phyloP scores from a whole-genome alignment of 129 eudicot species.

The Flaveria robusta region DNA sequence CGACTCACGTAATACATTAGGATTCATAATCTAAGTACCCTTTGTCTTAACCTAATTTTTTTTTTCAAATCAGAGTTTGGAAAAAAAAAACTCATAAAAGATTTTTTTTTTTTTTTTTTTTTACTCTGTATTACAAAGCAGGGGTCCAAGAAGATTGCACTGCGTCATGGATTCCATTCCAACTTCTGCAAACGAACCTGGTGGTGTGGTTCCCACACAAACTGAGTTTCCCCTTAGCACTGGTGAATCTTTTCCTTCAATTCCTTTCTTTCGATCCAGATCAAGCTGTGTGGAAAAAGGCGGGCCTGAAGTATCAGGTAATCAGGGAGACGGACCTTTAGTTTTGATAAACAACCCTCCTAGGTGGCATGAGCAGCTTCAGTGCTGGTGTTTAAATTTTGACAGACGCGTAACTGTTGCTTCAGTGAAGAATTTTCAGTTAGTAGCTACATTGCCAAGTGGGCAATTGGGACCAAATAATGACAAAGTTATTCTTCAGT shows the following conservation, averaged over 20 bases:
- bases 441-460: conserved; percentile 69
- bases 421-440: conserved; percentile 90
- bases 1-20: not conserved
- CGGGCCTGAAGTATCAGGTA: conserved; percentile 31
- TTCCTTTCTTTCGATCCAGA: conserved; percentile 53
- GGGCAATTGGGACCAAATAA: conserved; percentile 58
- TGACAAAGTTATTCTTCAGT: conserved; percentile 76
- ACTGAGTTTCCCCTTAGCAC: conserved; percentile 52
- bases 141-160: conserved; percentile 96
- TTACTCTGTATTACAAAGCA: conserved; percentile 19
- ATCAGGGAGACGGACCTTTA: conserved; percentile 45
- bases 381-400: conserved; percentile 93
- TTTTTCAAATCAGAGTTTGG: too few relatives aligned
- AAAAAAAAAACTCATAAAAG: too few relatives aligned
- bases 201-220: conserved; percentile 80
- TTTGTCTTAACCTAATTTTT: not conserved
- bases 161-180: conserved; percentile 81
- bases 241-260: conserved; percentile 46
- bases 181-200: conserved; percentile 64
- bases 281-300: conserved; percentile 49
- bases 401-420: conserved; percentile 93
- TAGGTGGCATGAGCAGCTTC: conserved; percentile 95
- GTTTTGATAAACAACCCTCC: conserved; percentile 79
- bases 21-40: not conserved
- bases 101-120: not conserved